These are phyloP conservation scores for Anisodus acutangulus DNA, from an alignment of 257 asterid species.

Conservation along the genomic window DNA sequence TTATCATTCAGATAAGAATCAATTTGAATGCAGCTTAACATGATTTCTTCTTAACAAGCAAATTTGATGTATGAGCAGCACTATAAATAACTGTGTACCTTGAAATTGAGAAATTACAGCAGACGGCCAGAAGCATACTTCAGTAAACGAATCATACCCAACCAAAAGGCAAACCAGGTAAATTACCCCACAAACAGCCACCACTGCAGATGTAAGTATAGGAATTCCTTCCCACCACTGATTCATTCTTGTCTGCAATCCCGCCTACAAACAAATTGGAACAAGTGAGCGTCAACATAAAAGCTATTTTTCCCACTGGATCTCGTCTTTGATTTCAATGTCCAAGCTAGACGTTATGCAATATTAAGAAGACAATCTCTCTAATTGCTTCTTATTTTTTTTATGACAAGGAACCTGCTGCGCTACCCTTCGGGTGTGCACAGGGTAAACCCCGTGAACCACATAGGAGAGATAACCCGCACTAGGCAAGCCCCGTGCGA, in stretches of 20 bases:
- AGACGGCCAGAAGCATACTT: constrained; percentile 92
- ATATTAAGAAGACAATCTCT: neutral
- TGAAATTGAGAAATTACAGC: constrained; percentile 83
- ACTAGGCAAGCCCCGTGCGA: no score
- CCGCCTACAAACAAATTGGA: constrained; percentile 57
- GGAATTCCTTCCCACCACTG: constrained; percentile 99
- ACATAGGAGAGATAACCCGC: no score
- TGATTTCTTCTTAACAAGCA: neutral
- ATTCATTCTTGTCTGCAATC: constrained; percentile 74
- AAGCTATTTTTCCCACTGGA: neutral
- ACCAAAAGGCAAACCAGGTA: constrained; percentile 80
- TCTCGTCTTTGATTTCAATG: neutral
- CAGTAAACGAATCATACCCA: constrained; percentile 90
- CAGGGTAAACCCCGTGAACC: no score
- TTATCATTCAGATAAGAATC: neutral
- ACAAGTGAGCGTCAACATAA: neutral
- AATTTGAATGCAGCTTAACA: neutral
- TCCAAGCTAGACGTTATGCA: constrained; percentile 9
- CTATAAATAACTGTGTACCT: constrained; percentile 49
- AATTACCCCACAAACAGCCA: constrained; percentile 71
- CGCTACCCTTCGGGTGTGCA: no score
- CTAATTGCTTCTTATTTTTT: neutral
- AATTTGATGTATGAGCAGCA: neutral
- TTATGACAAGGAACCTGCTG: no score
- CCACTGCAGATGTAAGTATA: constrained; percentile 73